phyloP scores from a whole-genome alignment of 192 early-diverging fungal genomes.

The Umbelopsis ramanniana region DNA sequence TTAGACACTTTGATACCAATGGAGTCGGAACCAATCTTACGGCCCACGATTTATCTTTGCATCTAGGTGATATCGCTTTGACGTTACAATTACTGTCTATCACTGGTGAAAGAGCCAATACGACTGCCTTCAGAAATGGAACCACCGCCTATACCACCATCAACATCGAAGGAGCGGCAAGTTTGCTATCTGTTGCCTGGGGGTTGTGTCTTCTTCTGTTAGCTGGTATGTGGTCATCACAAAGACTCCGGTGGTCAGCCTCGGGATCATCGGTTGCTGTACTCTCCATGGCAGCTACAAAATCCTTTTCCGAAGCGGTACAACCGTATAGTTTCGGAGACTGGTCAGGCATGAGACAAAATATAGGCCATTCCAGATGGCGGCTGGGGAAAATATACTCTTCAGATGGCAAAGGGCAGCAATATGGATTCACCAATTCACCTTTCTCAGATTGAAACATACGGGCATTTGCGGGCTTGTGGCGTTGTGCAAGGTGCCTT shows the following conservation, averaged over 20 bases:
- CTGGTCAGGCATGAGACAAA: neutral
- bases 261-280: neutral
- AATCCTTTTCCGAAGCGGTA: neutral
- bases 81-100: neutral
- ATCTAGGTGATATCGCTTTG: constrained; percentile 14
- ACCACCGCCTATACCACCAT: neutral
- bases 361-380: neutral
- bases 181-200: neutral
- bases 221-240: neutral
- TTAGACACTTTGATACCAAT: neutral
- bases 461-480: neutral
- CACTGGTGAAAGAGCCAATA: neutral
- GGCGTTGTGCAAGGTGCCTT: too few species aligned
- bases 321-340: constrained; percentile 1
- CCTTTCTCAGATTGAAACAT: neutral
- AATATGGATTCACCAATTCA: neutral
- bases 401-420: neutral
- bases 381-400: constrained; percentile 6
- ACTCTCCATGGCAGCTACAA: constrained; percentile 3
- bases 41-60: neutral
- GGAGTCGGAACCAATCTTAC: neutral
- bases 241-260: neutral
- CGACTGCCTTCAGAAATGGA: neutral
- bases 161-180: neutral
- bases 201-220: neutral